A percentile compares a stretch with the other conserved stretches of the same genome.
Evolutionary conservation across 192 early-diverging fungal genomes (phyloP).

Genomic region (Radiomyces spectabilis): DNA sequence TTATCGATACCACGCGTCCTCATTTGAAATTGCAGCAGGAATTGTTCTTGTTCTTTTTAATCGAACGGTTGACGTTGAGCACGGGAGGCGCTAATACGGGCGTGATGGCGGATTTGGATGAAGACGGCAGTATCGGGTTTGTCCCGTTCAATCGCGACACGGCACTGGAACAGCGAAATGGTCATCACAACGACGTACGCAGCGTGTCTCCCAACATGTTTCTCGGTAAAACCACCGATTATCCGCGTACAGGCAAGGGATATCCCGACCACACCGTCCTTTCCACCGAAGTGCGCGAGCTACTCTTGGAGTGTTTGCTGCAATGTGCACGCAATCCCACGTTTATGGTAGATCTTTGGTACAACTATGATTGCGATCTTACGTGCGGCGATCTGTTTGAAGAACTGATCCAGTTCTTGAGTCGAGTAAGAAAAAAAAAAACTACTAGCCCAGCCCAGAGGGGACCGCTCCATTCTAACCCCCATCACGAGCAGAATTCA

Average conservation of each 20-base stretch:
- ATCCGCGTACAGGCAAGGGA: conserved; percentile 7
- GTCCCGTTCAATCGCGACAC: background rate
- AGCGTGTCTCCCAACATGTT: conserved; percentile 22
- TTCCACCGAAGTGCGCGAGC: conserved; percentile 75
- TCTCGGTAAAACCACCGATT: conserved; percentile 9
- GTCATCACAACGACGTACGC: conserved; percentile 12
- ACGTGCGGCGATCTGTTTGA: conserved; percentile 83
- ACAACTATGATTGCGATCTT: conserved; percentile 90
- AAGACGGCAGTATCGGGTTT: conserved; percentile 21
- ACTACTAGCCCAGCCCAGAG: background rate
- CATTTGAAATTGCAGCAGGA: conserved; percentile 75
- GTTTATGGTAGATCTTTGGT: conserved; percentile 84
- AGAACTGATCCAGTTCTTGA: conserved; percentile 69
- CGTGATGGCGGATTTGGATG: conserved; percentile 11
- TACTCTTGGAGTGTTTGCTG: conserved; percentile 73
- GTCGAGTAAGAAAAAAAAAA: conserved; percentile 45
- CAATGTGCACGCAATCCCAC: conserved; percentile 69
- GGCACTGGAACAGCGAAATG: background rate
- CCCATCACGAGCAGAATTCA: conserved; percentile 41
- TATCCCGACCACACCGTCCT: conserved; percentile 26
- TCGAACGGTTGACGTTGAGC: conserved; percentile 43
- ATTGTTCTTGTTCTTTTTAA: conserved; percentile 59
- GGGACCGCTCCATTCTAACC: background rate
- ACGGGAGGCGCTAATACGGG: conserved; percentile 13
- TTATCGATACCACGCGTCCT: conserved; percentile 61